These are phyloP conservation scores for Paramecium primaurelia DNA, from an alignment of 73 alveolate species.

Conservation along the genomic window DNA sequence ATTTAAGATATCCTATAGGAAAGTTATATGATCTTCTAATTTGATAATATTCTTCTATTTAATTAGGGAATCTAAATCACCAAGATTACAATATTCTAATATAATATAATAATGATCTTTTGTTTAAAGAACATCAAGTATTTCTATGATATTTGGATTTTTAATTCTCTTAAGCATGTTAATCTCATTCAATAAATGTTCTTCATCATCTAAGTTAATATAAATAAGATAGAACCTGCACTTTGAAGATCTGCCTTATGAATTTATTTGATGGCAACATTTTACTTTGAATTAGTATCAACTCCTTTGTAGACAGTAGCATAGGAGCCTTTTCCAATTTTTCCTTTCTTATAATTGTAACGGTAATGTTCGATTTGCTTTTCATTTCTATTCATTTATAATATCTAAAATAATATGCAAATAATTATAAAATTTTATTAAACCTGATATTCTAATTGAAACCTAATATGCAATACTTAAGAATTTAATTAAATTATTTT, in stretches of 20 bases:
- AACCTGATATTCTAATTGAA: neutral
- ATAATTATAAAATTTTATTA: neutral
- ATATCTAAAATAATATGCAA: neutral
- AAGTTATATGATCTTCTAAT: neutral
- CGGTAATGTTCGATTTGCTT: constrained; percentile 27
- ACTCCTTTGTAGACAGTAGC: constrained; percentile 55
- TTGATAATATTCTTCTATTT: neutral
- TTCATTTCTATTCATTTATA: neutral
- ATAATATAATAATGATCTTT: constrained; percentile 46
- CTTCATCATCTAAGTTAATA: neutral
- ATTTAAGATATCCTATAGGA: constrained; percentile 32
- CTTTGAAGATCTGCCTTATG: neutral
- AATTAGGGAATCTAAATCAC: constrained; percentile 41
- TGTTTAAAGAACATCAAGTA: constrained; percentile 49
- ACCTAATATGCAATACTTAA: neutral
- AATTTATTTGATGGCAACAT: constrained; percentile 48
- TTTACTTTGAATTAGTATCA: constrained; percentile 1
- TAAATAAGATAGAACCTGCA: neutral
- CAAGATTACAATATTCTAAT: constrained; percentile 42
- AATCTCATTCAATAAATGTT: constrained; percentile 39
- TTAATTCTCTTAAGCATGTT: constrained; percentile 11
- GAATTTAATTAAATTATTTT: neutral
- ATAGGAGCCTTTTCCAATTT: constrained; percentile 50
- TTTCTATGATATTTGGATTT: constrained; percentile 27
- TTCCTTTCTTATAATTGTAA: constrained; percentile 10